A percentile compares a stretch with the other conserved stretches of the same genome.
Evolutionary conservation across 1,139 yeast species (phyloP).

Genomic region (Yamadazyma friedrichii): DNA sequence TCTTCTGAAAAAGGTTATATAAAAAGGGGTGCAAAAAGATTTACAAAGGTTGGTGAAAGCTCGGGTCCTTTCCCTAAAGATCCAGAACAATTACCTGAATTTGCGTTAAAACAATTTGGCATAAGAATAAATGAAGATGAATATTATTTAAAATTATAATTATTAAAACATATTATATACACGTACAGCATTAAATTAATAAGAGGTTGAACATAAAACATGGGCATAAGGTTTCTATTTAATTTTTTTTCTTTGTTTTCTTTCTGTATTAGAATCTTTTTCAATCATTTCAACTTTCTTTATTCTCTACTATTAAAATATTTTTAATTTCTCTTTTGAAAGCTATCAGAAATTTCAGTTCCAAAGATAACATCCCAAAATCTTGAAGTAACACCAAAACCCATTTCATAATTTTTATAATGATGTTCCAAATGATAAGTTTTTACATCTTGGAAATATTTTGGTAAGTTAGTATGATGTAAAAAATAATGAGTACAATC

Average conservation of each 20-base stretch:
- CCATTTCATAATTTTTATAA: conserved; percentile 92
- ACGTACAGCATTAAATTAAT: conserved; percentile 1
- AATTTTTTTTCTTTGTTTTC: neutral
- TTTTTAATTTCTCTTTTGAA: conserved; percentile 29
- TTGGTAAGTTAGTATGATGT: conserved; percentile 84
- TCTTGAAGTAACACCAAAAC: conserved; percentile 91
- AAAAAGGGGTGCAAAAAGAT: neutral
- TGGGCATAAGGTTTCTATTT: neutral
- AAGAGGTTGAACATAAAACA: neutral
- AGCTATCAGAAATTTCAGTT: conserved; percentile 51
- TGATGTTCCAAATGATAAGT: conserved; percentile 95
- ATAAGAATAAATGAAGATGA: conserved; percentile 11
- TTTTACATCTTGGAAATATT: conserved; percentile 72
- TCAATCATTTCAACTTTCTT: neutral
- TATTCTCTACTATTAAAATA: no score
- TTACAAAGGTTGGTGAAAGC: neutral
- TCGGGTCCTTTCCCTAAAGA: neutral
- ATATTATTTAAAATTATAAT: conserved; percentile 5
- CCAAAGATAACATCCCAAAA: conserved; percentile 94
- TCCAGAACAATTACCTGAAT: conserved; percentile 2
- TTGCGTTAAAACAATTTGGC: conserved; percentile 10
- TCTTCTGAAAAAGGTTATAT: conserved; percentile 13
- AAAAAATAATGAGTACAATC: conserved; percentile 84
- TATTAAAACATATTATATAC: neutral
- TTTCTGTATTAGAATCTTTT: neutral